Evolutionary conservation across 208 protist genomes (phyloP).

Genomic region (Hexamita inflata): DNA sequence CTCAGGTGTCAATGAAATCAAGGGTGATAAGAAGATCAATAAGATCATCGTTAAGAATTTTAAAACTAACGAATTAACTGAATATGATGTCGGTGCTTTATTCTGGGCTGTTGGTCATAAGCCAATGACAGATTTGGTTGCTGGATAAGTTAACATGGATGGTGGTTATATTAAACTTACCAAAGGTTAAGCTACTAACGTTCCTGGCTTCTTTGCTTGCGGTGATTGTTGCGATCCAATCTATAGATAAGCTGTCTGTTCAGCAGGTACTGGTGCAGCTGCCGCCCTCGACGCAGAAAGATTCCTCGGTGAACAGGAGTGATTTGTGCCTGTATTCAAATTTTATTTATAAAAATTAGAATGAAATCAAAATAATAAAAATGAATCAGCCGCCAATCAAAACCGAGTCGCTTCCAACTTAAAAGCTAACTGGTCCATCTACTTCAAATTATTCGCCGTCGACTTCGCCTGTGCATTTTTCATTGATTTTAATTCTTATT

Average conservation of each 20-base stretch:
- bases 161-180: slow-evolving; percentile 11
- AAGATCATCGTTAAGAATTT: slow-evolving; percentile 16
- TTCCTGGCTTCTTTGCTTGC: slow-evolving; percentile 10
- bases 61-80: not conserved
- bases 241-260: slow-evolving; percentile 19
- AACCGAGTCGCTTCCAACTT: no score
- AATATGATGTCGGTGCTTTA: not conserved
- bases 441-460: no score
- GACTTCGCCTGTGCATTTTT: no score
- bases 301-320: slow-evolving; percentile 6
- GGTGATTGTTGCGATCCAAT: slow-evolving; percentile 13
- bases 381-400: no score
- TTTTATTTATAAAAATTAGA: no score
- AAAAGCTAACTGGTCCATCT: no score
- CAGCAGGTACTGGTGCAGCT: slow-evolving; percentile 22
- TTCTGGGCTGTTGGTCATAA: slow-evolving; percentile 25
- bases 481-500: no score
- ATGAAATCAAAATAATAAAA: no score
- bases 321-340: no score
- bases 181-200: not conserved
- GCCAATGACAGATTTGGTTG: not conserved
- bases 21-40: not conserved
- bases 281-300: slow-evolving; percentile 29
- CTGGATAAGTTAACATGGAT: not conserved
- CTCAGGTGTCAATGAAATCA: slow-evolving; percentile 15